Conservation (phyloP, 2,329 filamentous ascomycete genomes). For the Pyricularia pennisetigena region DNA sequence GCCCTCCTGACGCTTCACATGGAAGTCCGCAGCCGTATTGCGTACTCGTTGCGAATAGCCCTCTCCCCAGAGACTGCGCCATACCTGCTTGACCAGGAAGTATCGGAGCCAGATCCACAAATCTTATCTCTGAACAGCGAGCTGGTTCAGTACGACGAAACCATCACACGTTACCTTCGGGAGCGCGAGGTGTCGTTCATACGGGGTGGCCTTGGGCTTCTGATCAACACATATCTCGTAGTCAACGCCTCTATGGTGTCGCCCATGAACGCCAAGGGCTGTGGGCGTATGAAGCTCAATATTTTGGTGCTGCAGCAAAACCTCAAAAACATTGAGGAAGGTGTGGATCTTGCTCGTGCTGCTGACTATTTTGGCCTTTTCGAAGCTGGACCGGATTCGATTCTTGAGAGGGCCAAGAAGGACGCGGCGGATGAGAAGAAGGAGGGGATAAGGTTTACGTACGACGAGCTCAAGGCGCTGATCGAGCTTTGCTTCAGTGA, state of each 20-base stretch:
- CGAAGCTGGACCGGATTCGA: conserved; percentile 51
- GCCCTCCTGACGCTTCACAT: conserved; percentile 80
- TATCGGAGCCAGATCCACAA: conserved; percentile 66
- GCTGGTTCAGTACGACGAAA: conserved; percentile 81
- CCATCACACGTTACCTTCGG: conserved; percentile 62
- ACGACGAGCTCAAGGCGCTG: conserved; percentile 57
- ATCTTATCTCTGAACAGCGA: conserved; percentile 78
- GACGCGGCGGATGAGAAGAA: conserved; percentile 24
- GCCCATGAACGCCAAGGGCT: conserved; percentile 77
- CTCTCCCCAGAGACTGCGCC: conserved; percentile 51
- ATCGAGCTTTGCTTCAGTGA: conserved; percentile 61
- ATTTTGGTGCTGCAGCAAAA: conserved; percentile 94
- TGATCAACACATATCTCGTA: conserved; percentile 74
- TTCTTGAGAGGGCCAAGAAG: conserved; percentile 52
- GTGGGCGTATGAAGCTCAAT: conserved; percentile 83
- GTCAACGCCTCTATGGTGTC: conserved; percentile 60
- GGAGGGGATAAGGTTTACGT: conserved; percentile 41
- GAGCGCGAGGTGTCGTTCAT: conserved; percentile 65
- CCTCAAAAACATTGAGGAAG: conserved; percentile 79
- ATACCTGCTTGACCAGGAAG: conserved; percentile 59
- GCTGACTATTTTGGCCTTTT: conserved; percentile 63
- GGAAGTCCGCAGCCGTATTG: conserved; percentile 76
- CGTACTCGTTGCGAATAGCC: conserved; percentile 63
- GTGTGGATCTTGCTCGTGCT: conserved; percentile 52
- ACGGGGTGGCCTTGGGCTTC: conserved; percentile 61